These are phyloP conservation scores for Pythium rhizo-oryzae DNA, from an alignment of 352 stramenopile genomes.

Conservation along the genomic window DNA sequence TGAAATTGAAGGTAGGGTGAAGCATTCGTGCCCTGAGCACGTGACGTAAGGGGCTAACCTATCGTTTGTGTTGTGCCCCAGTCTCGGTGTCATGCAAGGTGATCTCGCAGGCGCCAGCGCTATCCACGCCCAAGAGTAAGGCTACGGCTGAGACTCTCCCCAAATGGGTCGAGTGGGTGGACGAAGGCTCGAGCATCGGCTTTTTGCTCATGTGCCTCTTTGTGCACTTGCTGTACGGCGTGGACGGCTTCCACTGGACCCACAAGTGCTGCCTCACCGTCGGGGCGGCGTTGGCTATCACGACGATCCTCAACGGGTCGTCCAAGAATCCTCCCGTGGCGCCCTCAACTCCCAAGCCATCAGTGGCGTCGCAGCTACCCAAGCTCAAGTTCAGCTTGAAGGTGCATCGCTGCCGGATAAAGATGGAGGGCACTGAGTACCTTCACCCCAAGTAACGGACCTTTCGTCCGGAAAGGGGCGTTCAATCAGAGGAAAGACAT, in stretches of 20 bases:
- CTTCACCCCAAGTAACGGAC: slow-evolving; percentile 44
- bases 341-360: slow-evolving; percentile 46
- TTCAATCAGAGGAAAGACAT: no score
- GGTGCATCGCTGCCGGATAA: slow-evolving; percentile 82
- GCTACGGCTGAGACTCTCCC: slow-evolving; percentile 41
- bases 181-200: slow-evolving; percentile 79
- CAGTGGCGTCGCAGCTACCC: slow-evolving; percentile 58
- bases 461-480: no score
- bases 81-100: slow-evolving; percentile 84
- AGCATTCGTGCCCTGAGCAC: not conserved
- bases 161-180: slow-evolving; percentile 74
- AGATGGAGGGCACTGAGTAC: slow-evolving; percentile 78
- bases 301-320: slow-evolving; percentile 78
- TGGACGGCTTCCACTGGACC: slow-evolving; percentile 85
- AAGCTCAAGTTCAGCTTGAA: slow-evolving; percentile 81
- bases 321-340: slow-evolving; percentile 36
- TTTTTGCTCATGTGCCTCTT: slow-evolving; percentile 87
- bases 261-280: slow-evolving; percentile 87
- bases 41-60: not conserved
- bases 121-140: slow-evolving; percentile 32
- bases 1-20: slow-evolving; percentile 60
- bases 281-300: slow-evolving; percentile 78
- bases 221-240: slow-evolving; percentile 80
- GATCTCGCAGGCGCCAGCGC: slow-evolving; percentile 39
- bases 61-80: slow-evolving; percentile 12